phyloP scores from a whole-genome alignment of 164 flowering plant species.

The Amborella trichopoda region DNA sequence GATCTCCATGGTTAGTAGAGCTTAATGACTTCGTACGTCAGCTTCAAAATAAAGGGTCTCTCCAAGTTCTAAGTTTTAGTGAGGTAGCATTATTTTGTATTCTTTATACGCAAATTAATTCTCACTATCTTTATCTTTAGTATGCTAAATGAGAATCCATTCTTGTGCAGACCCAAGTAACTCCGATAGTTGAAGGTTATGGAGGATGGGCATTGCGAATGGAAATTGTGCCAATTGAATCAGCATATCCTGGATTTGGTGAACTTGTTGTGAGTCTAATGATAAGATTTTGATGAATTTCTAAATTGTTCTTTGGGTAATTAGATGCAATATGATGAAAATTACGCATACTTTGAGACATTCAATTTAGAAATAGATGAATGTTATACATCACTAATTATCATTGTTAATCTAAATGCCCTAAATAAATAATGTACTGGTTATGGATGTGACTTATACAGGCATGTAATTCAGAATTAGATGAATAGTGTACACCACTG shows the following conservation, averaged over 20 bases:
- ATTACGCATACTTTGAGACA: no score
- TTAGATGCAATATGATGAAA: no score
- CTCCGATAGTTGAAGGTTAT: conserved; percentile 98
- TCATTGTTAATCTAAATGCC: no score
- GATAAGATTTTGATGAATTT: no score
- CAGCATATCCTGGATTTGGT: conserved; percentile 99
- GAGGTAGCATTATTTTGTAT: conserved; percentile 85
- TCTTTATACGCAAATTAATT: no score
- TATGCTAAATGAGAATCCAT: conserved; percentile 1
- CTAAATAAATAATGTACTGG: no score
- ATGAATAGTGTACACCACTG: no score
- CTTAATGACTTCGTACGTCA: conserved; percentile 76
- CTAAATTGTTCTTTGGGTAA: no score
- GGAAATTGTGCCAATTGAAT: conserved; percentile 97
- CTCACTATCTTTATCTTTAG: conserved; percentile 1
- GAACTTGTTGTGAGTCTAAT: conserved; percentile 84
- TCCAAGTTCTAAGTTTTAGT: conserved; percentile 95
- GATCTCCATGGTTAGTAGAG: conserved; percentile 69
- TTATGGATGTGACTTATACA: no score
- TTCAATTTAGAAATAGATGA: no score
- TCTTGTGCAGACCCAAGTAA: conserved; percentile 71
- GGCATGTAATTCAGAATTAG: no score
- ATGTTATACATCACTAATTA: no score
- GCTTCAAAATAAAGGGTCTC: conserved; percentile 60
- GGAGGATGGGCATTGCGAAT: conserved; percentile 97